Conservation (phyloP, 441 rosid genomes). For the Gossypium davidsonii region DNA sequence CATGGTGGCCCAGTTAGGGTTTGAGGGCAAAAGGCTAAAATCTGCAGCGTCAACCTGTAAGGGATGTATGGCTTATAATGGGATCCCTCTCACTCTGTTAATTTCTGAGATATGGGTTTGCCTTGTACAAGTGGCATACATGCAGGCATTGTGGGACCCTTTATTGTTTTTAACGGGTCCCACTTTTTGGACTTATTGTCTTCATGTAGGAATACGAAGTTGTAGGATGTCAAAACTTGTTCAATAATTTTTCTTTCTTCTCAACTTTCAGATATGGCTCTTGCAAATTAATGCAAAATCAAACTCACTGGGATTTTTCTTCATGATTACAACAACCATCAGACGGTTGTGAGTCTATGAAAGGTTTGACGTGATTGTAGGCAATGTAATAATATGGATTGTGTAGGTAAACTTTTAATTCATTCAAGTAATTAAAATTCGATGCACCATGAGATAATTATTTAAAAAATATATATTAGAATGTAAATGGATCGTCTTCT, state of each 20-base stretch:
- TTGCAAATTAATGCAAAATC: not conserved
- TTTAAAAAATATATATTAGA: no score
- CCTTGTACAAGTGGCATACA: slow-evolving; percentile 37
- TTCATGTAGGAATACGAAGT: no score
- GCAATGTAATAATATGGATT: not conserved
- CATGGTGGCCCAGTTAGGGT: slow-evolving; percentile 37
- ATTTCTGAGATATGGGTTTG: not conserved
- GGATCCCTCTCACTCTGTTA: slow-evolving; percentile 17
- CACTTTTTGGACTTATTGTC: slow-evolving; percentile 18
- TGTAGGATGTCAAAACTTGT: no score
- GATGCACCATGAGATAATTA: no score
- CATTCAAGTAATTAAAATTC: no score
- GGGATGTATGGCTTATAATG: slow-evolving; percentile 52
- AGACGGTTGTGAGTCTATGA: slow-evolving; percentile 3
- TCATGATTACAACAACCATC: not conserved
- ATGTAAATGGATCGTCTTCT: not conserved
- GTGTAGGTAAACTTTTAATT: not conserved
- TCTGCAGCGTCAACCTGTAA: slow-evolving; percentile 32
- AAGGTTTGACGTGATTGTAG: not conserved
- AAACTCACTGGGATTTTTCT: not conserved
- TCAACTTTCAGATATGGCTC: not conserved
- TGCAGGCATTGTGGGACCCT: slow-evolving; percentile 32
- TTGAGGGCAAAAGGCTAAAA: slow-evolving; percentile 40
- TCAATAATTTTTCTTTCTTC: not conserved
- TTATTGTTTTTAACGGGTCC: slow-evolving; percentile 8